Evolutionary conservation across 2,329 filamentous ascomycete genomes (phyloP), one percentile per base, ranked within the genome.

Genomic region (Hypoxylon sp.): DNA sequence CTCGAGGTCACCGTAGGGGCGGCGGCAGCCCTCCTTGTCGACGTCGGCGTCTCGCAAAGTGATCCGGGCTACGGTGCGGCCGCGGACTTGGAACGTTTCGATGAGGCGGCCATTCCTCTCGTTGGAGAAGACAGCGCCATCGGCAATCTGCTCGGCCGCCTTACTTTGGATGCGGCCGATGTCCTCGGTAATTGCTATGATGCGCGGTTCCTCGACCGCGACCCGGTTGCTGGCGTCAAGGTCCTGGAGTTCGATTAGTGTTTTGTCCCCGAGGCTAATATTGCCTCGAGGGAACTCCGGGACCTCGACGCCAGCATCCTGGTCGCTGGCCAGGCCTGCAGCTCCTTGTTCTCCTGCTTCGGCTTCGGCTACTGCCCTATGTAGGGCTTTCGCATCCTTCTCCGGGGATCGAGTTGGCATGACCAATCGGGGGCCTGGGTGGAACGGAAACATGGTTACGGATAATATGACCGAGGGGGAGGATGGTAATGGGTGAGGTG

Each of bases 41-140:
- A 34, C 54, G 34, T 28, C 28, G 2, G 41, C 44, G 11, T 22
- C 22, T 30, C 41, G 26, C n/a, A 57, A 32, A 30, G 57, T 64
- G n/a, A 26, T 19, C 47, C 59, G 67, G 37, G 20, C 15, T 2
- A 48, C 24, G 4, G 6, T 30, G 11, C 4, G 15, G 24, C 19
- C 24, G 10, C 6, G 13, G 24, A 28, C 4, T 5, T 3, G 6
- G 24, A 48, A 48, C 8, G 10, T 2, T 6, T 22, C 43, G 43
- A 46, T 26, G 20, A 15, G 4, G 4, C 20, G 20, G 10, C 22
- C 13, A 10, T 5, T 24, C 4, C 7, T 30, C 19, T 54, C 41
- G 13, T 1, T 8, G 13, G 13, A 8, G 3, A 2, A 6, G 11
- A 47, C 15, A 4, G 34, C 41, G 24, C 49, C 50, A 17, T 20